Evolutionary conservation across 306 rosid species (phyloP), one percentile per base, ranked within the genome.

Genomic region (Calophaca sinica): DNA sequence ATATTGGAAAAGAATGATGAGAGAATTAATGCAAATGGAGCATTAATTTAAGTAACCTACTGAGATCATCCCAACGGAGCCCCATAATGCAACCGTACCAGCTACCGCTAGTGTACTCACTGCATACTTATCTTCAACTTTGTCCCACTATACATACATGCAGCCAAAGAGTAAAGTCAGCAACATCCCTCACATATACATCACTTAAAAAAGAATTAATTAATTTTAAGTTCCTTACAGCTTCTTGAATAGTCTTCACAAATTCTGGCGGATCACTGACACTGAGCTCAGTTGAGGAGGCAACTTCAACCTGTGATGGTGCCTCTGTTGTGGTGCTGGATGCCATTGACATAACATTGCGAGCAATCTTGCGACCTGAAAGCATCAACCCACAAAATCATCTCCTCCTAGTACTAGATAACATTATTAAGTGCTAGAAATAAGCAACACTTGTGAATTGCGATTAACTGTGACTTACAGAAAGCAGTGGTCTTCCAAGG

Each of bases 111-210:
- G 74, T 60, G 96, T 78, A 78, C 88, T 86, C 84, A 90, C 92
- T 68, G 97, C 97, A 86, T 94, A 92, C 75, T 94, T 94, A 62
- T 94, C 99, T 55, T 94, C 99, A 62, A 92, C 91, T 82, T 94
- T 94, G 7, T 90, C 97, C 99, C 99, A 92, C 97, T 75, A 44
- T 68, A 12, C 4, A 41, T 45, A 20, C 26, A 20, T 20, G 26
- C 26, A 20, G n/a, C 10, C 7, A 58, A 49, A 33, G 26, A 20
- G 26, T 33, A 0, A 9, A 59, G 42, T 78, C 9, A 82, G n/a
- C 5, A 62, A 55, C 9, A 54, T 1, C 7, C 9, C 33, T 1
- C 2, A 20, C 33, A 54, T 20, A 33, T 4, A 33, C 36, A 4
- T 33, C 36, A 33, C 36, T 20, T 54, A 52, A 6, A 7, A 7